Evolutionary conservation across 2,329 filamentous ascomycete genomes (phyloP), one percentile per base, ranked within the genome.

Genomic region (Colletotrichum cereale): DNA sequence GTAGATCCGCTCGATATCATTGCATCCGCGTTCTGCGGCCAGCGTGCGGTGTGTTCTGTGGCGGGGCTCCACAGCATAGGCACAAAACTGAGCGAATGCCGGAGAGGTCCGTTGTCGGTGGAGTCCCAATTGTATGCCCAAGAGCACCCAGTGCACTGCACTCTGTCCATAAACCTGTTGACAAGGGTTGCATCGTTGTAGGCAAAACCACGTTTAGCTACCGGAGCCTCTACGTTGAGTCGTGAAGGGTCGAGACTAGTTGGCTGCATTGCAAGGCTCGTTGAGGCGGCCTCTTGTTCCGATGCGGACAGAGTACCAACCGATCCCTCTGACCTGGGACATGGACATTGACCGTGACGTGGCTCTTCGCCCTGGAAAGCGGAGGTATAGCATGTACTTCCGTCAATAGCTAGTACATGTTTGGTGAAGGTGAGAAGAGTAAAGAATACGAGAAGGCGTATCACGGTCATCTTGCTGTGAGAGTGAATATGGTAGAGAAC

Each of bases 121-220:
- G 85, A 84, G 50, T 81, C 89, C 91, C 91, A 93, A 86, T 92
- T 92, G 86, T 92, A 92, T 57, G 82, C 86, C 89, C 91, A 93
- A 56, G 82, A 81, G 77, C 88, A 84, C n/a, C 36, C 18, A 7
- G 61, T 21, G 31, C 48, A 53, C 48, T 53, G 47, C 61, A 24
- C 14, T n/a, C 31, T 16, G 34, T 38, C 31, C 26, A 31, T 48
- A n/a, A 93, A 90, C 72, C 80, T 76, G 61, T 84, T 80, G 78
- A 87, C 85, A 40, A 91, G 82, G 34, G 74, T 75, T 62, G 84
- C 84, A 47, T 88, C 82, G 80, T 93, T 92, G 86, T 91, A 93
- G 62, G 88, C 88, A 57, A 93, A 81, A 80, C 91, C 91, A 78
- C 90, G 90, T 88, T 92, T 91, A 75, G 29, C 21, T 53, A 7